These are phyloP conservation scores for Cicer bijugum DNA, from an alignment of 306 rosid species.

Conservation along the genomic window DNA sequence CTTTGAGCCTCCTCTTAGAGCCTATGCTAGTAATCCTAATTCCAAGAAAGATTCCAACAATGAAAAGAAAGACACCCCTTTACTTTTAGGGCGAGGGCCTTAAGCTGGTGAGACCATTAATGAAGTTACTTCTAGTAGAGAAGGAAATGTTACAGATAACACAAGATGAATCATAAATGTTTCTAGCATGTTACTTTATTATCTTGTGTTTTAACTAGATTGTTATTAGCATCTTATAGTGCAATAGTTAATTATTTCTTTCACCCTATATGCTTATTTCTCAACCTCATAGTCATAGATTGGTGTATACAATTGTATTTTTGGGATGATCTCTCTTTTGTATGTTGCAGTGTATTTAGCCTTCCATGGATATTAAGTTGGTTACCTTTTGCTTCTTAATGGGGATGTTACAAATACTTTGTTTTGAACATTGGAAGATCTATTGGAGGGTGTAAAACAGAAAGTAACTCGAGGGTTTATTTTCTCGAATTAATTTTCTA, in stretches of 20 bases:
- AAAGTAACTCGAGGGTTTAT: too few species aligned
- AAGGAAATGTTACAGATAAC: constrained; percentile 34
- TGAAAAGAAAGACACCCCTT: constrained; percentile 60
- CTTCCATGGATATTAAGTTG: not conserved
- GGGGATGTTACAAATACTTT: too few species aligned
- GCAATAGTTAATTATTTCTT: not conserved
- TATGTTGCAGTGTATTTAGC: not conserved
- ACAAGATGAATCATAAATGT: constrained; percentile 9
- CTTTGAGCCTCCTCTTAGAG: constrained; percentile 84
- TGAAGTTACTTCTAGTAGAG: constrained; percentile 45
- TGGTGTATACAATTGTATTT: not conserved
- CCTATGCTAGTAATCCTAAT: constrained; percentile 55
- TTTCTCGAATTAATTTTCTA: too few species aligned
- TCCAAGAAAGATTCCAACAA: constrained; percentile 47
- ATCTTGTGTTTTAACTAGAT: not conserved
- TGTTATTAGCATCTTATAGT: not conserved
- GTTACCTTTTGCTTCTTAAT: not conserved
- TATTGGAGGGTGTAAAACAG: too few species aligned
- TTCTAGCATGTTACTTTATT: not conserved
- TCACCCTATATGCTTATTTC: not conserved
- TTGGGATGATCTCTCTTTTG: not conserved
- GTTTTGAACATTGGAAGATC: too few species aligned
- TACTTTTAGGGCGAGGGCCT: constrained; percentile 72
- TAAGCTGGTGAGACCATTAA: constrained; percentile 41
- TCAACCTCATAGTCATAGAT: not conserved